These are phyloP conservation scores for Edaphochlamys debaryana DNA, from an alignment of 139 green algal species.

Conservation along the genomic window DNA sequence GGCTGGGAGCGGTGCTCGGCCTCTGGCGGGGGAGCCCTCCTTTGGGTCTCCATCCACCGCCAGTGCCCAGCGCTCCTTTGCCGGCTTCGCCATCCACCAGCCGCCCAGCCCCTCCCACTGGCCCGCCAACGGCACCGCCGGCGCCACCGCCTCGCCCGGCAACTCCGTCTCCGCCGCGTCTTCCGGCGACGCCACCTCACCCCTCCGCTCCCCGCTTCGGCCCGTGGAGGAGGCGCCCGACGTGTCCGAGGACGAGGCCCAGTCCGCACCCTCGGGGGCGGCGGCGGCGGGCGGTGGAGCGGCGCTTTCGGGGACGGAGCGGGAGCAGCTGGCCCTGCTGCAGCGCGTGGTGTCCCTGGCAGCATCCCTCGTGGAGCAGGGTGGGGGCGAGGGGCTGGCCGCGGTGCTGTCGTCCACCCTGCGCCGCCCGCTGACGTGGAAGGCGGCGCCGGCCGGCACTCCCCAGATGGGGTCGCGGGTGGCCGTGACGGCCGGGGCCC, in stretches of 20 bases:
- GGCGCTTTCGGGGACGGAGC: not conserved
- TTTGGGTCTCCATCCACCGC: not conserved
- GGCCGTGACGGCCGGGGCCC: constrained; percentile 3
- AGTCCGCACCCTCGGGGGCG: not conserved
- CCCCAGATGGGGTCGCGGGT: not conserved
- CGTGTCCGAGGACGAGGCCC: not conserved
- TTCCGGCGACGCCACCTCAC: not conserved
- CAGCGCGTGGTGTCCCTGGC: constrained; percentile 28
- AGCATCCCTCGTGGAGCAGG: constrained; percentile 1
- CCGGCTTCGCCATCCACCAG: constrained; percentile 19
- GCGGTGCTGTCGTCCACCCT: constrained; percentile 17
- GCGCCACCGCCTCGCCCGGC: not conserved
- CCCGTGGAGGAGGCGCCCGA: not conserved
- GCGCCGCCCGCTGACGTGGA: not conserved
- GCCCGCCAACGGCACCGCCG: not conserved
- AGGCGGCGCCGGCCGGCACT: not conserved
- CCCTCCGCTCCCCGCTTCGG: not conserved
- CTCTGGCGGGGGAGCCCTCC: not conserved
- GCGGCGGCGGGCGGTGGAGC: not conserved
- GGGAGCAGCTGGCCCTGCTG: constrained; percentile 11
- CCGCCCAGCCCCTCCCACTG: not conserved
- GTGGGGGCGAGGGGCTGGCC: not conserved
- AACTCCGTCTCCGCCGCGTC: not conserved
- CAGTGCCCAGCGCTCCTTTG: constrained; percentile 8
- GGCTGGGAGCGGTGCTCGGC: not conserved